Percentiles rank a stretch among this genome's conserved stretches.
These are phyloP conservation scores for Breviolum minutum DNA, from an alignment of 73 alveolate genomes.

Conservation along the genomic window DNA sequence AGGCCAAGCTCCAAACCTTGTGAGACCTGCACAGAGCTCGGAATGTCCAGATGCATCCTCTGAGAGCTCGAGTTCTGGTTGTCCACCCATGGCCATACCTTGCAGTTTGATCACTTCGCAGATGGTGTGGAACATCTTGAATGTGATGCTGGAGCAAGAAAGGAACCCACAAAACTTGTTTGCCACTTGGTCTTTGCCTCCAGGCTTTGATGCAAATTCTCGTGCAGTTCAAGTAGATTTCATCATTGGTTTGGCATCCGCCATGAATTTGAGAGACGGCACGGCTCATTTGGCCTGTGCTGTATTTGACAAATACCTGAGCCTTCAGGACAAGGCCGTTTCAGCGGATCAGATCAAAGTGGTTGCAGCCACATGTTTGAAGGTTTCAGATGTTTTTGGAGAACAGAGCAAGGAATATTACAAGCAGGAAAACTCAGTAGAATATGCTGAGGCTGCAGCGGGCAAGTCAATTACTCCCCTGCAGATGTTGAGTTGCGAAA, in stretches of 20 bases:
- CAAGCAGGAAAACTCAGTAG: constrained; percentile 98
- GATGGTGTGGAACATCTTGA: constrained; percentile 65
- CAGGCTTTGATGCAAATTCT: constrained; percentile 24
- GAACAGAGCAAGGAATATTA: constrained; percentile 98
- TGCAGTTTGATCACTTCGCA: neutral
- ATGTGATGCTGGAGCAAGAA: constrained; percentile 33
- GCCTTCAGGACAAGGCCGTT: constrained; percentile 26
- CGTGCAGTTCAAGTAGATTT: constrained; percentile 56
- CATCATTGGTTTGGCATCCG: neutral
- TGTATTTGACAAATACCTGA: constrained; percentile 34
- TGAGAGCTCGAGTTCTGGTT: neutral
- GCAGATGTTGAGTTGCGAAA: constrained; percentile 59
- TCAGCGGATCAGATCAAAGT: constrained; percentile 64
- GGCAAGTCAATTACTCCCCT: constrained; percentile 33
- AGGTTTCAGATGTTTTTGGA: constrained; percentile 98
- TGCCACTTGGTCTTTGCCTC: constrained; percentile 2
- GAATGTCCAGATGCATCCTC: neutral
- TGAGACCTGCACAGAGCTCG: neutral
- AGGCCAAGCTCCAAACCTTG: neutral
- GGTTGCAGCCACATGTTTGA: constrained; percentile 99
- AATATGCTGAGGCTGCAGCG: constrained; percentile 98
- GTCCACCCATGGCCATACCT: constrained; percentile 43
- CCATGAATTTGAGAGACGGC: neutral
- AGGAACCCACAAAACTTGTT: neutral
- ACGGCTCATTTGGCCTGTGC: constrained; percentile 55